A percentile compares a stretch with the other conserved stretches of the same genome.
Evolutionary conservation across 116 monocot species (phyloP).

Genomic region (Trichopus zeylanicus): DNA sequence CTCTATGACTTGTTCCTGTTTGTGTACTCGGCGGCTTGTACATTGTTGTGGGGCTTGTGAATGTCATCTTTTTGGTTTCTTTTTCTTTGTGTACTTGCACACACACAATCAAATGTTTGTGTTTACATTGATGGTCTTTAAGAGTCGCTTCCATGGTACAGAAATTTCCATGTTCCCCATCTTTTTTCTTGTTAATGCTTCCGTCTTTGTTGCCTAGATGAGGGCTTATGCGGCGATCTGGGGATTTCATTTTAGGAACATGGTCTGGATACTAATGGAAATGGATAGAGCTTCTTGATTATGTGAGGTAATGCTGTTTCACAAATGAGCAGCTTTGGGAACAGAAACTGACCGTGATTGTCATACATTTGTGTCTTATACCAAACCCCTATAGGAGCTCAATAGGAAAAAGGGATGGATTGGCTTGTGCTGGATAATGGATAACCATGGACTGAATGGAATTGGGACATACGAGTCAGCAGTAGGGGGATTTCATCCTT

Average conservation of each 20-base stretch:
- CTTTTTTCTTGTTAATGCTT: constrained; percentile 13
- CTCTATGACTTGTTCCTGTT: no score
- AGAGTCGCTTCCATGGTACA: constrained; percentile 2
- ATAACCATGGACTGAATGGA: constrained; percentile 11
- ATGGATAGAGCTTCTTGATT: constrained; percentile 27
- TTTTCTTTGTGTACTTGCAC: no score
- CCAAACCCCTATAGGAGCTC: constrained; percentile 12
- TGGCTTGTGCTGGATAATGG: constrained; percentile 20
- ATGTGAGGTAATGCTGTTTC: constrained; percentile 48
- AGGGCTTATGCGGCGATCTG: constrained; percentile 47
- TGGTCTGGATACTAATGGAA: constrained; percentile 34
- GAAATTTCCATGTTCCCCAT: neutral
- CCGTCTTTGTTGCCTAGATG: constrained; percentile 53
- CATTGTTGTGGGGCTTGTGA: no score
- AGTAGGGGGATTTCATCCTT: neutral
- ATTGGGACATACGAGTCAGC: constrained; percentile 3
- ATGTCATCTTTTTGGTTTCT: no score
- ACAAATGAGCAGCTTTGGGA: constrained; percentile 33
- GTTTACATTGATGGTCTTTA: neutral
- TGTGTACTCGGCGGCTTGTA: no score
- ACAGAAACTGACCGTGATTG: constrained; percentile 11
- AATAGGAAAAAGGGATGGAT: constrained; percentile 17
- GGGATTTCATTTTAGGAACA: constrained; percentile 49
- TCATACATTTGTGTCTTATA: constrained; percentile 15
- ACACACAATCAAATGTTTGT: no score